A percentile compares a stretch with the other conserved stretches of the same genome.
These are phyloP conservation scores for Penicillium sp. DNA, from an alignment of 2,329 filamentous ascomycete species.

Conservation along the genomic window DNA sequence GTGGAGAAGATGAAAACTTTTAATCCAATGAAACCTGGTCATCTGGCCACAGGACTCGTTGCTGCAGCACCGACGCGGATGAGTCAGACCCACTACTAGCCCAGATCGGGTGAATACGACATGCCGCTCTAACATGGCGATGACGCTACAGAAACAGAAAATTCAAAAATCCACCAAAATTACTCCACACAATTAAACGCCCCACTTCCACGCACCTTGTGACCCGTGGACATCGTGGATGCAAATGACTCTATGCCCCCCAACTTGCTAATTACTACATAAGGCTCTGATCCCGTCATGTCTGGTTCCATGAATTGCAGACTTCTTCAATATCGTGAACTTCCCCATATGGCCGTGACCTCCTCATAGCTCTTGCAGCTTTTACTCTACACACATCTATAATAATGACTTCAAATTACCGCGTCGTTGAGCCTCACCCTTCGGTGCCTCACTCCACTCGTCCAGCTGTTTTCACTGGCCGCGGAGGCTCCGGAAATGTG, in stretches of 20 bases:
- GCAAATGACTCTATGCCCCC: constrained; percentile 14
- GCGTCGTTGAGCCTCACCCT: constrained; percentile 63
- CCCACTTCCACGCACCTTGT: constrained; percentile 15
- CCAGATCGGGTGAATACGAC: neutral
- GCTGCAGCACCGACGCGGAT: constrained; percentile 8
- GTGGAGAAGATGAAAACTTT: neutral
- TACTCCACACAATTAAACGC: constrained; percentile 15
- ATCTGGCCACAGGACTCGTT: constrained; percentile 7
- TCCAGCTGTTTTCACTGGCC: constrained; percentile 53
- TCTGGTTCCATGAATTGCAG: neutral
- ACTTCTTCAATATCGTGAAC: neutral
- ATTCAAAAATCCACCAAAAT: constrained; percentile 3
- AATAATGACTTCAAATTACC: constrained; percentile 48
- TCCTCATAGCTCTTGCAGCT: constrained; percentile 15
- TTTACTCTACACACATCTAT: constrained; percentile 7
- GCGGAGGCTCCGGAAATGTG: constrained; percentile 61
- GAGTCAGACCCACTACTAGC: constrained; percentile 1
- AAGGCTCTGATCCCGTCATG: constrained; percentile 16
- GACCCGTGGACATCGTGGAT: constrained; percentile 23
- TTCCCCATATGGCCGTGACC: constrained; percentile 10
- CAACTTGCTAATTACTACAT: constrained; percentile 13
- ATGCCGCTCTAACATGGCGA: constrained; percentile 13
- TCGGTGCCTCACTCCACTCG: constrained; percentile 52
- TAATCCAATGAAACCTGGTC: constrained; percentile 1
- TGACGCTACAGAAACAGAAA: constrained; percentile 11